Base-by-base conservation (phyloP, 2,329 filamentous ascomycete species). In the Stemphylium vesicarium region DNA sequence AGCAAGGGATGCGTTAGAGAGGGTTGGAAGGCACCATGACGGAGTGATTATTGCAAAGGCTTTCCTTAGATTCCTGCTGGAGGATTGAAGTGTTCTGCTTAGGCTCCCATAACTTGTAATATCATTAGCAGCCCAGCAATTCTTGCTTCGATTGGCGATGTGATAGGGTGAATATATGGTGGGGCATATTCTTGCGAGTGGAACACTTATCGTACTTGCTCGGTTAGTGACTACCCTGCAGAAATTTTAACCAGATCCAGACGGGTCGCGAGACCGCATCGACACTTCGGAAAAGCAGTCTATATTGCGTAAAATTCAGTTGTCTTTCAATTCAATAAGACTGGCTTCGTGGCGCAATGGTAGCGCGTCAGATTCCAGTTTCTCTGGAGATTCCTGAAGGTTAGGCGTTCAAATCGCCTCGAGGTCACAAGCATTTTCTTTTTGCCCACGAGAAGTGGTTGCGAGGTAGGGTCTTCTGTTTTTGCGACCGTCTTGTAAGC, bases 61-160 rank as follows among this genome's bases (percentile, higher is more conserved):
- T 0, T 96, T 97, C 72, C 72, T 97, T 68, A 84, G 82, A 39
- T 96, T 98, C 64, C 74, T 96, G 66, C 77, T 86, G 42, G 87
- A 91, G 62, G 82, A 74, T 11, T 71, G 51, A 32, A 20, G 10
- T 10, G 9, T 10, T 13, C 10, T 24, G 11, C 15, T 13, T 3
- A 11, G 13, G 3, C 18, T 16, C 6, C 3, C 29, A 31, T 29
- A 9, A 12, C 10, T 24, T 4, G 26, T 29, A 29, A 29, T 10
- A 10, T 3, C 26, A 10, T 29, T 2, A 7, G 7, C 9, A 29
- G 26, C 26, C 26, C 26, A 10, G 26, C 26, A 11, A 4, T 9
- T 29, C 11, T 20, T 13, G 6, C n/a, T 15, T 9, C 4, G 7
- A 31, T 13, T 18, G 9, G 10, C 9, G 26, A 29, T 11, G 9